phyloP scores from a whole-genome alignment of 2,329 filamentous ascomycete genomes.

The Hypocreales sp. region DNA sequence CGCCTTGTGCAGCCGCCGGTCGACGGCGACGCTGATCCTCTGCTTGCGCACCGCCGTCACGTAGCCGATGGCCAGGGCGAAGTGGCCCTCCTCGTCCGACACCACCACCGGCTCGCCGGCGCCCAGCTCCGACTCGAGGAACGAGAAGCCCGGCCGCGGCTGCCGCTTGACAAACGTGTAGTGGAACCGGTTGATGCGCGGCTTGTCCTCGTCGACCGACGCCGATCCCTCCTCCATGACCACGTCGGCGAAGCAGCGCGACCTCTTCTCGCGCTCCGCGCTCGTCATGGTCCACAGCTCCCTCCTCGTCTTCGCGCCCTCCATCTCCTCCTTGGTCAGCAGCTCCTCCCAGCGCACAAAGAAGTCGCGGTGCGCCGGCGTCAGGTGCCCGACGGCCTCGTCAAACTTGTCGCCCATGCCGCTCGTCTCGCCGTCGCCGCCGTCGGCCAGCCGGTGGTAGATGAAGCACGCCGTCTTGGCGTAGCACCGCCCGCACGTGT shows the following conservation, averaged over 20 bases:
- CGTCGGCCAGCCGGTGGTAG: slow-evolving; percentile 81
- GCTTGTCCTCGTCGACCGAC: slow-evolving; percentile 49
- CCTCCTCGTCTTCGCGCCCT: slow-evolving; percentile 69
- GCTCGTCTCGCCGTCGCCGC: slow-evolving; percentile 67
- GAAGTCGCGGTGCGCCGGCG: slow-evolving; percentile 58
- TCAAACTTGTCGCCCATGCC: slow-evolving; percentile 72
- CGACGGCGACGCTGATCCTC: slow-evolving; percentile 75
- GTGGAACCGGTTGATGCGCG: slow-evolving; percentile 81
- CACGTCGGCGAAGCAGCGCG: slow-evolving; percentile 80
- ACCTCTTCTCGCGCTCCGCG: slow-evolving; percentile 69
- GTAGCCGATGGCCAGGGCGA: slow-evolving; percentile 84
- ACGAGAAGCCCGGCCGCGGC: slow-evolving; percentile 52
- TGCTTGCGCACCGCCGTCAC: slow-evolving; percentile 63
- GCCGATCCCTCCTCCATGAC: slow-evolving; percentile 66
- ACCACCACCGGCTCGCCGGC: slow-evolving; percentile 90
- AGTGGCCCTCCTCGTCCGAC: slow-evolving; percentile 89
- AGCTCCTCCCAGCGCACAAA: slow-evolving; percentile 92
- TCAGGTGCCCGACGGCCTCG: slow-evolving; percentile 65
- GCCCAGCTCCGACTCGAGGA: slow-evolving; percentile 76
- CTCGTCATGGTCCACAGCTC: slow-evolving; percentile 97
- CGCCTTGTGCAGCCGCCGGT: slow-evolving; percentile 77
- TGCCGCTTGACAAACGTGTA: slow-evolving; percentile 72
- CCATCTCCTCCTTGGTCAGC: slow-evolving; percentile 86
- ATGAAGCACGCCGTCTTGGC: slow-evolving; percentile 83
- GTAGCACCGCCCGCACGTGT: slow-evolving; percentile 76